Evolutionary conservation across 352 stramenopile genomes (phyloP).

Genomic region (Blastocystis sp.): DNA sequence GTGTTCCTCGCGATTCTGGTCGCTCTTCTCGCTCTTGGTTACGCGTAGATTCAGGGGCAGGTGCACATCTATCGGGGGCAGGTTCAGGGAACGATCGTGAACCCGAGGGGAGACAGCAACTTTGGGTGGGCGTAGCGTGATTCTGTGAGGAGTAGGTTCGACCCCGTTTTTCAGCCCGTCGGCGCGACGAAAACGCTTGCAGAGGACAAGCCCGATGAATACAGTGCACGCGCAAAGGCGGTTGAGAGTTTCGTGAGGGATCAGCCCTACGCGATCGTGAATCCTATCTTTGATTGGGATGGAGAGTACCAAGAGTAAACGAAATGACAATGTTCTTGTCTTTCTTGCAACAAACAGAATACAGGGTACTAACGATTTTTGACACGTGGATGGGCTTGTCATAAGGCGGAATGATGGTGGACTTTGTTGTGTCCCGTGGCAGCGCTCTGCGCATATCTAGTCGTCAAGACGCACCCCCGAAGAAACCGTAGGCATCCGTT

Average conservation of each 20-base stretch:
- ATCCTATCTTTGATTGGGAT: conserved; percentile 67
- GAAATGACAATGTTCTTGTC: neutral
- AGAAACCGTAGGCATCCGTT: conserved; percentile 62
- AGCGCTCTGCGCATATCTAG: conserved; percentile 69
- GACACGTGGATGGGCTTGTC: conserved; percentile 67
- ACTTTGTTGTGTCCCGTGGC: conserved; percentile 39
- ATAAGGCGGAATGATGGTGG: conserved; percentile 63
- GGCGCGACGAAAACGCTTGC: conserved; percentile 35
- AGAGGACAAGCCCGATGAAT: conserved; percentile 42
- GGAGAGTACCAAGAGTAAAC: conserved; percentile 50
- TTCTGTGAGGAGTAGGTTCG: conserved; percentile 9
- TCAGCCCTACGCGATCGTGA: conserved; percentile 57
- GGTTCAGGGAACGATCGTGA: conserved; percentile 29
- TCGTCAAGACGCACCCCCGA: neutral
- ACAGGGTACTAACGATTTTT: conserved; percentile 47
- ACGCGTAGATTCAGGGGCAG: conserved; percentile 35
- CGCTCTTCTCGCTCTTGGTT: neutral
- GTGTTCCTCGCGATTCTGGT: conserved; percentile 60
- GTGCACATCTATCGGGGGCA: conserved; percentile 65
- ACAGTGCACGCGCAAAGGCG: conserved; percentile 52
- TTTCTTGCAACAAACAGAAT: conserved; percentile 34
- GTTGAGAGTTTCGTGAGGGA: conserved; percentile 66
- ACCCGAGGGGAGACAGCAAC: conserved; percentile 46
- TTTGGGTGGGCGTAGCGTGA: conserved; percentile 16
- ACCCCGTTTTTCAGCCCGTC: conserved; percentile 49